Conservation (phyloP, 331 rosid species). For the Dryas integrifolia region DNA sequence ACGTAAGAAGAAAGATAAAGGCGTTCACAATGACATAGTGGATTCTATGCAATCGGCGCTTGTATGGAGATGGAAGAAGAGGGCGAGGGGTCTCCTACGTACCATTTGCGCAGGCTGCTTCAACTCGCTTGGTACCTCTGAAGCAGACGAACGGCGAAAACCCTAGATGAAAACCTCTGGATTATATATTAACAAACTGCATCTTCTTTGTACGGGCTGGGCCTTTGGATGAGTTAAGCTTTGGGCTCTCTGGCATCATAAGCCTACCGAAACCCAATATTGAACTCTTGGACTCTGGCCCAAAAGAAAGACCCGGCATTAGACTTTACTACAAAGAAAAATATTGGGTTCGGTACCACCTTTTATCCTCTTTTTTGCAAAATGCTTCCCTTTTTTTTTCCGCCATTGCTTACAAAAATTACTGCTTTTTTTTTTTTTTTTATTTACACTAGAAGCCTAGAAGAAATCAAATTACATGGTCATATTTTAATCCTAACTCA, state of each 20-base stretch:
- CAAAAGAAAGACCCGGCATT: background rate
- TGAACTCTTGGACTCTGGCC: background rate
- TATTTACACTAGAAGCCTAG: no score
- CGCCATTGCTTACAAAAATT: no score
- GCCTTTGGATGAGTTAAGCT: background rate
- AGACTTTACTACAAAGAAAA: no score
- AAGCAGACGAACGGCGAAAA: conserved; percentile 3
- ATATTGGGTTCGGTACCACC: no score
- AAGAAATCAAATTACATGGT: no score
- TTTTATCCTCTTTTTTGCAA: no score
- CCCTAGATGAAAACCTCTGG: conserved; percentile 3
- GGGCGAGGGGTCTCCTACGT: background rate
- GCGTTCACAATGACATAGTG: background rate
- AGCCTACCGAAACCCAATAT: background rate
- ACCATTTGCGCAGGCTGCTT: conserved; percentile 17
- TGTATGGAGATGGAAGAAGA: background rate
- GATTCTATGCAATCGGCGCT: background rate
- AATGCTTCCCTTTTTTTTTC: no score
- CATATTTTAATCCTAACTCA: no score
- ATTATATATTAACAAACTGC: background rate
- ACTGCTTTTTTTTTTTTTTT: no score
- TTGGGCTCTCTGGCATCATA: background rate
- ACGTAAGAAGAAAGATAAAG: background rate
- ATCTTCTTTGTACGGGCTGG: background rate
- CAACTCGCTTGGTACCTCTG: background rate